Base-by-base conservation (phyloP, 2,329 filamentous ascomycete species). In the Drechslerella dactyloides region DNA sequence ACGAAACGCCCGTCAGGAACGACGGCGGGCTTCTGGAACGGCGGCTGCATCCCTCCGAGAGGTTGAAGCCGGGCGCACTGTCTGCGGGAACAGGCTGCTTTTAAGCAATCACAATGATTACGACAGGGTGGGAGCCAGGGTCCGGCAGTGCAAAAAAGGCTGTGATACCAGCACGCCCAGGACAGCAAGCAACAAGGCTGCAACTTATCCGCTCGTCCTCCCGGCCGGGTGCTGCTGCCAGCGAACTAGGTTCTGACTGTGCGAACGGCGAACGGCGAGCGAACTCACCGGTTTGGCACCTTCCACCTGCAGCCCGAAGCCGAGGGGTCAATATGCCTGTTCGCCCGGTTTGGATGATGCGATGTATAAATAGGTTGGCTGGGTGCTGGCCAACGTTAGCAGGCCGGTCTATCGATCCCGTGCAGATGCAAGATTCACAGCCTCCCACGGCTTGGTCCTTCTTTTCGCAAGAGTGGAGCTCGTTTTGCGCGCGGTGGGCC, bases 341-440 rank as follows among this genome's bases (percentile, higher is more conserved):
- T 42, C 37, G 15, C 4, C 11, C n/a, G n/a, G 19, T 23, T 21
- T 48, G 15, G 44, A 11, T 19, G n/a, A 37, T 6, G 33, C 6
- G 13, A 37, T 48, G 11, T 48, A 48, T 48, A 48, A 48, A 48
- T 48, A 48, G 44, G 44, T 10, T 19, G 13, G 37, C 4, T 15
- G 27, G 27, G 27, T 8, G 27, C 40, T 44, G 40, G 13, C 40
- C 5, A 15, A 4, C 40, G 15, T n/a, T 17, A 17, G 15, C 44
- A 10, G 2, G n/a, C 19, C 13, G 7, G 52, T 37, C 15, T 37
- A 37, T 15, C 23, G 15, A 10, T 19, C 8, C 23, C 40, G 21
- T 60, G 56, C 56, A 60, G 33, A 58, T 48, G 56, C 42, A 17
- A 52, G 21, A 19, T 60, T 37, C 57, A 61, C 57, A 61, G 57